phyloP scores from a whole-genome alignment of 768 basidiomycete species.

The Mycena vitilis region DNA sequence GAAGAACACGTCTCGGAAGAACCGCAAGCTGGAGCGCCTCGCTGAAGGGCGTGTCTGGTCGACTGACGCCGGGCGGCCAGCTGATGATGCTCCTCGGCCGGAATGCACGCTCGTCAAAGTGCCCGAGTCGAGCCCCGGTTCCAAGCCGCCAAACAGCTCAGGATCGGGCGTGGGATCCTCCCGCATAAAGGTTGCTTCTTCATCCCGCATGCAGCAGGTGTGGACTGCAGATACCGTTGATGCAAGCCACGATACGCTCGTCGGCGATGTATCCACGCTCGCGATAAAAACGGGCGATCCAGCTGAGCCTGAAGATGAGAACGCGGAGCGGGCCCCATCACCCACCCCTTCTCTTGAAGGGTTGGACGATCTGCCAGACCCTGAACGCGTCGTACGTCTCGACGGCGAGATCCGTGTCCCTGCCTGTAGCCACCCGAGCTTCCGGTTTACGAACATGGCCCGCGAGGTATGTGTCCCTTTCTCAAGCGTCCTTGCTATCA shows the following conservation, averaged over 20 bases:
- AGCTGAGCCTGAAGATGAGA: not conserved
- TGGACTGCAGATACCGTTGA: conserved; percentile 11
- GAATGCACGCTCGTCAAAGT: conserved; percentile 25
- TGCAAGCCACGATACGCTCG: conserved; percentile 3
- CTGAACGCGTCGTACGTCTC: conserved; percentile 31
- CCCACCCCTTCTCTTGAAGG: conserved; percentile 28
- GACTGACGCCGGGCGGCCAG: conserved; percentile 25
- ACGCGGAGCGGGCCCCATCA: conserved; percentile 14
- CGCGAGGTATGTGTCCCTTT: conserved; percentile 19
- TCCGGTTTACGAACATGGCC: conserved; percentile 31
- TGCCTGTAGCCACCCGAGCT: conserved; percentile 33
- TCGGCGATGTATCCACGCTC: not conserved
- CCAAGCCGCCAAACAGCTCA: conserved; percentile 9
- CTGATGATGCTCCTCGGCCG: conserved; percentile 24
- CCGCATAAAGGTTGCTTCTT: conserved; percentile 7
- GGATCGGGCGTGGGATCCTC: not conserved
- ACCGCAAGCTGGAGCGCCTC: conserved; percentile 25
- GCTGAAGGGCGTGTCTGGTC: conserved; percentile 27
- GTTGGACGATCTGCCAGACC: conserved; percentile 19
- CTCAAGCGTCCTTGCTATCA: conserved; percentile 19
- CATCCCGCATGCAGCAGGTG: conserved; percentile 29
- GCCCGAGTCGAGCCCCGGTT: not conserved
- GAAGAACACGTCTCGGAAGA: conserved; percentile 29
- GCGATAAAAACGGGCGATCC: not conserved
- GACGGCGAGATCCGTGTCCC: conserved; percentile 35